phyloP scores from a whole-genome alignment of 768 basidiomycete genomes.

The Suillus hirtellus region DNA sequence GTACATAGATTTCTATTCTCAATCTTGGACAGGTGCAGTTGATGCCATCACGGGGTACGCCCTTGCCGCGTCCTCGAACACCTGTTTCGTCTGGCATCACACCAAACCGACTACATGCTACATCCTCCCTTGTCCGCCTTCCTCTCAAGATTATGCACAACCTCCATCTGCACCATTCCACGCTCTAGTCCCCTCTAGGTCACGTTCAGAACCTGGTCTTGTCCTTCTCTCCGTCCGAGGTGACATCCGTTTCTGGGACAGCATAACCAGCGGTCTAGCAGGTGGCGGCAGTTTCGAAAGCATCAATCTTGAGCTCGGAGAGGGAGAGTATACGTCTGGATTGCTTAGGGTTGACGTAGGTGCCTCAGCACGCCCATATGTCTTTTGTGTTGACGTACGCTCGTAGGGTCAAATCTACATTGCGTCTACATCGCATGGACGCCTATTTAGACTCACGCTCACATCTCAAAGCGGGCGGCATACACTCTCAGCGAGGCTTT shows the following conservation, averaged over 20 bases:
- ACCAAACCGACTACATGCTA: conserved; percentile 79
- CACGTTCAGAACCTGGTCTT: conserved; percentile 73
- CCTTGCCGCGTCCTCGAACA: conserved; percentile 66
- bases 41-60: conserved; percentile 75
- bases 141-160: conserved; percentile 39
- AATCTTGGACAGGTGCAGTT: conserved; percentile 68
- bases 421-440: conserved; percentile 66
- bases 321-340: conserved; percentile 64
- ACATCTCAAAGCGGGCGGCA: conserved; percentile 71
- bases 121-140: conserved; percentile 71
- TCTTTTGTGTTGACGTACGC: conserved; percentile 11
- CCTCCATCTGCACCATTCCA: conserved; percentile 50
- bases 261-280: conserved; percentile 79
- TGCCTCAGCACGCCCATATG: conserved; percentile 16
- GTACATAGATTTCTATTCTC: conserved; percentile 61
- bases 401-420: conserved; percentile 64
- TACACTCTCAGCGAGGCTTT: conserved; percentile 56
- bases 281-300: conserved; percentile 67
- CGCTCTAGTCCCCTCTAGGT: conserved; percentile 64
- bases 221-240: conserved; percentile 75
- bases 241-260: conserved; percentile 84
- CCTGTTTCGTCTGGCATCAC: conserved; percentile 86
- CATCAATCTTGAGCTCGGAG: conserved; percentile 41
- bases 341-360: conserved; percentile 67
- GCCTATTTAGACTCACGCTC: conserved; percentile 61